Evolutionary conservation across 1,284 basidiomycete genomes (phyloP).

Genomic region (Cryptococcus sp.): DNA sequence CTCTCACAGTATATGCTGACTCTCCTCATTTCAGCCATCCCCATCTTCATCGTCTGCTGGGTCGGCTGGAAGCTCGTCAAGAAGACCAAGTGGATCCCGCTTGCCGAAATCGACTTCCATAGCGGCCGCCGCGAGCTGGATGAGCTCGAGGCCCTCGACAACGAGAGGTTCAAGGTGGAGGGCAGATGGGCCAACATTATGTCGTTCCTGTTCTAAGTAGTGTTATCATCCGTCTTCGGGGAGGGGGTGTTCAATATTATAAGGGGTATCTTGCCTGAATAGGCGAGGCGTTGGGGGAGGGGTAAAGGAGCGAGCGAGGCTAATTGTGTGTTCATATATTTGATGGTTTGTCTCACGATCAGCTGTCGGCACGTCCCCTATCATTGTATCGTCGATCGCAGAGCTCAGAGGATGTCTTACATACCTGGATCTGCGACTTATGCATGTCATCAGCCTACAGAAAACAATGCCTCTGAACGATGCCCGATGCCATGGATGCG

Average conservation of each 20-base stretch:
- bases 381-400: no score
- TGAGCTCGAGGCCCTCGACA: constrained; percentile 55
- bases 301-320: no score
- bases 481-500: no score
- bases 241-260: neutral
- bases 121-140: constrained; percentile 62
- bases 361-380: neutral
- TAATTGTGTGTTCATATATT: neutral
- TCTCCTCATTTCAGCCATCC: constrained; percentile 51
- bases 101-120: constrained; percentile 61
- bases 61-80: constrained; percentile 59
- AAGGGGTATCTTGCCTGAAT: neutral
- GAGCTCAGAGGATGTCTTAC: no score
- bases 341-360: neutral
- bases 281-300: neutral
- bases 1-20: neutral
- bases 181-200: constrained; percentile 25
- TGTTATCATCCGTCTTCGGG: neutral
- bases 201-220: constrained; percentile 32
- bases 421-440: no score
- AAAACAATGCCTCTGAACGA: no score
- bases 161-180: constrained; percentile 26
- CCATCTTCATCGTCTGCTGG: constrained; percentile 60
- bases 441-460: no score
- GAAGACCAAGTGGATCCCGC: constrained; percentile 56